Conservation (phyloP, 2,329 filamentous ascomycete genomes). For the Mycocentrospora acerina region DNA sequence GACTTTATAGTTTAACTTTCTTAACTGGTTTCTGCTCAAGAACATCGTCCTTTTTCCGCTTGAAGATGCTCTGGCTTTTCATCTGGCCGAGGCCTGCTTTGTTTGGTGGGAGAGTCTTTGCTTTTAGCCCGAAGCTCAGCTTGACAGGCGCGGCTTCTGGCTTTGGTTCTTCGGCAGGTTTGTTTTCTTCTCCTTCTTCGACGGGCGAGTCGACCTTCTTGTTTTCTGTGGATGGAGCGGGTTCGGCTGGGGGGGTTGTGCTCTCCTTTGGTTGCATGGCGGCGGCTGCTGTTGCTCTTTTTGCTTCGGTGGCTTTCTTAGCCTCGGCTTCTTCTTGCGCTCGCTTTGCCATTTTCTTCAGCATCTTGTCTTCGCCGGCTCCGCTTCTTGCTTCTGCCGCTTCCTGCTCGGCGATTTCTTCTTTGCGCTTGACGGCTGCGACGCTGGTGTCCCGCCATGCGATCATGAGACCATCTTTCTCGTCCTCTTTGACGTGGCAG, state of each 20-base stretch:
- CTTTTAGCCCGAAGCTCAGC: slow-evolving; percentile 36
- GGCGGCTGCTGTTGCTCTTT: slow-evolving; percentile 49
- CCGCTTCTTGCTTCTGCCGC: slow-evolving; percentile 88
- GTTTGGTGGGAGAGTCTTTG: slow-evolving; percentile 26
- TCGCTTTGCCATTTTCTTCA: slow-evolving; percentile 79
- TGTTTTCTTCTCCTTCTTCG: slow-evolving; percentile 72
- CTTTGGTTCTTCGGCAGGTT: slow-evolving; percentile 43
- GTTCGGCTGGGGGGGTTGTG: slow-evolving; percentile 33
- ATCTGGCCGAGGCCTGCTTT: slow-evolving; percentile 33
- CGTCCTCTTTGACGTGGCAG: slow-evolving; percentile 81
- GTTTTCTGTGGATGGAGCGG: slow-evolving; percentile 24
- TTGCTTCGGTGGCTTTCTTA: slow-evolving; percentile 38
- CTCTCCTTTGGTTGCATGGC: slow-evolving; percentile 39
- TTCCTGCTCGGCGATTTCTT: slow-evolving; percentile 80
- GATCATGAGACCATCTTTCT: slow-evolving; percentile 81
- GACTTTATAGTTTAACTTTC: slow-evolving; percentile 35
- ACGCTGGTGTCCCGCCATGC: slow-evolving; percentile 91
- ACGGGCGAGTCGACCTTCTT: slow-evolving; percentile 55
- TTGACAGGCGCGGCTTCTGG: slow-evolving; percentile 35
- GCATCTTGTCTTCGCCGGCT: slow-evolving; percentile 79
- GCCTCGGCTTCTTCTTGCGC: slow-evolving; percentile 61
- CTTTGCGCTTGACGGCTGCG: slow-evolving; percentile 76
- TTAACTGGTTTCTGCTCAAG: slow-evolving; percentile 32
- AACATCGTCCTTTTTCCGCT: slow-evolving; percentile 32
- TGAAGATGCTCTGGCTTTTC: slow-evolving; percentile 42